Base-by-base conservation (phyloP, 2,329 filamentous ascomycete species). In the Pyrenochaeta sp. region DNA sequence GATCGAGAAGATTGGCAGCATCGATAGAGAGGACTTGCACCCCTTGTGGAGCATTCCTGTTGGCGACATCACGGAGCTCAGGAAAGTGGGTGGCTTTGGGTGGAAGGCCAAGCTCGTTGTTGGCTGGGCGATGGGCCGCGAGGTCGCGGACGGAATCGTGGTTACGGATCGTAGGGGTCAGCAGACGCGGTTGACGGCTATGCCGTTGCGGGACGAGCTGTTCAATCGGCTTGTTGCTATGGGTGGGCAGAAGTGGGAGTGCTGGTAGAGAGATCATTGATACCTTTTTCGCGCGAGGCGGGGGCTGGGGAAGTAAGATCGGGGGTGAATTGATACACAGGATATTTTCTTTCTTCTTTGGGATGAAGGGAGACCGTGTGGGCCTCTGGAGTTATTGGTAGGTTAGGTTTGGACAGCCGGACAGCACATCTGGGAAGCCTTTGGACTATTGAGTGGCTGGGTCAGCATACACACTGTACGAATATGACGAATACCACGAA, bases 51-150 rank as follows among this genome's bases (percentile, higher is more conserved):
- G 81, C 5, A 76, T 94, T 0, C 79, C 88, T 0, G 80, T 94
- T 3, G 78, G 78, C 0, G 87, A 93, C 11, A 86, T 95, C 31
- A 74, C 68, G 36, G 88, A 92, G 67, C 63, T 95, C 39, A 87
- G 85, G 67, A 95, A 95, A 72, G 75, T 92, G 2, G 89, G 90
- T 4, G 90, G 90, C 0, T 77, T 92, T 23, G 89, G 89, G 0
- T 95, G 89, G 89, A 95, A 94, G 72, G 84, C 85, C 1, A 93
- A 90, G 74, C 73, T 94, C 35, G 80, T 94, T 2, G 87, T 94
- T 1, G 89, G 89, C 0, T 90, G 90, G 88, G 85, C 87, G 1
- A 79, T 90, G 60, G 81, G 84, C 0, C 79, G 84, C 34, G 85
- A 92, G 67, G 83, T 94, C 20, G 83, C 86, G 0, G 90, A 94